Conservation (phyloP, 768 basidiomycete species). For the Lyophyllum decastes region DNA sequence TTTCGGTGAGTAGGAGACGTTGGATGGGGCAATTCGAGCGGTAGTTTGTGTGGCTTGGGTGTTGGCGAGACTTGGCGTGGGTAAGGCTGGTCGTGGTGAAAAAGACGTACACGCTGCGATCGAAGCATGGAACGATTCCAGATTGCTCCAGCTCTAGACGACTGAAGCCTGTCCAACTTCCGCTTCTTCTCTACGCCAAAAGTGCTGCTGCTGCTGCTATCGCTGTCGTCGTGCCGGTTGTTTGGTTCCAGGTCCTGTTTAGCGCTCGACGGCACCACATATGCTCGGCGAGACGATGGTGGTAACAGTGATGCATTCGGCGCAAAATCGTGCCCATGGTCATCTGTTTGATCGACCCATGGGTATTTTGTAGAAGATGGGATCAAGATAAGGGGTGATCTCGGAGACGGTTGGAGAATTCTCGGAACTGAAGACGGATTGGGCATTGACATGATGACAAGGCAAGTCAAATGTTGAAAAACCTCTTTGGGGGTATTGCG, state of each 20-base stretch:
- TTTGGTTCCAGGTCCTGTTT: background rate
- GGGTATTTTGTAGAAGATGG: constrained; percentile 5
- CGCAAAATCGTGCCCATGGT: constrained; percentile 9
- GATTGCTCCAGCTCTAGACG: constrained; percentile 10
- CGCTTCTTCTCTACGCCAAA: background rate
- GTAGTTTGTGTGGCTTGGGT: background rate
- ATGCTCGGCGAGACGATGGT: background rate
- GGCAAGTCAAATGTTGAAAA: constrained; percentile 6
- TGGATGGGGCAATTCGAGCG: constrained; percentile 18
- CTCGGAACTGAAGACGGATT: background rate
- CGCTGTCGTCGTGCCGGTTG: background rate
- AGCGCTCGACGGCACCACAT: background rate
- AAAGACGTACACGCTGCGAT: constrained; percentile 9
- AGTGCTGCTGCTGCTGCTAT: background rate
- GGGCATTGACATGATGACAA: constrained; percentile 2
- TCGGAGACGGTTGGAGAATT: constrained; percentile 2
- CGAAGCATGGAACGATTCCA: constrained; percentile 7
- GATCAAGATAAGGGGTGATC: background rate
- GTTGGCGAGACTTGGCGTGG: constrained; percentile 1
- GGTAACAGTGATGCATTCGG: constrained; percentile 14
- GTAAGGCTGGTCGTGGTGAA: constrained; percentile 6
- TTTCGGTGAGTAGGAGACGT: constrained; percentile 13
- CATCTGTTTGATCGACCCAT: constrained; percentile 4
- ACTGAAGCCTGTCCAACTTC: background rate
- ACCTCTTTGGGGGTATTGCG: background rate